These are phyloP conservation scores for Sphagnum fallax DNA, from an alignment of 228 moss, liverwort and hornwort species.

Conservation along the genomic window DNA sequence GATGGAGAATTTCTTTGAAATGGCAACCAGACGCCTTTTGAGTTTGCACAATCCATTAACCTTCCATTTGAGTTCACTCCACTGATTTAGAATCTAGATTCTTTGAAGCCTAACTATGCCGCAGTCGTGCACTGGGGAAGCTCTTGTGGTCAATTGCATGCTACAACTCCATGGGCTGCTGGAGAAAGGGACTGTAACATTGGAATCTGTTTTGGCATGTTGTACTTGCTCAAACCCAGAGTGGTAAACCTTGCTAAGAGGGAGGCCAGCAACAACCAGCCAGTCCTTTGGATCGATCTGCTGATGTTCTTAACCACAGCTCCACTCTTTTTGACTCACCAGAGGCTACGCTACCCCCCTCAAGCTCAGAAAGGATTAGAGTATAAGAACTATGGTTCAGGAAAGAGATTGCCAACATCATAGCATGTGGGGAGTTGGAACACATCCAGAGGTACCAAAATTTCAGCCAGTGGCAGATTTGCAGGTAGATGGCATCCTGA, in stretches of 20 bases:
- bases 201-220: conserved; percentile 52
- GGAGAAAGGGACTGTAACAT: conserved; percentile 46
- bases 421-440: conserved; percentile 72
- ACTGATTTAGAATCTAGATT: conserved; percentile 41
- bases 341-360: conserved; percentile 82
- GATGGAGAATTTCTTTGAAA: conserved; percentile 48
- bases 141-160: conserved; percentile 77
- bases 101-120: conserved; percentile 52
- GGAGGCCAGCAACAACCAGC: conserved; percentile 75
- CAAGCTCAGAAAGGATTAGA: conserved; percentile 54
- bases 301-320: conserved; percentile 66
- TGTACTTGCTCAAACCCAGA: conserved; percentile 57
- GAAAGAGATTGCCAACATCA: conserved; percentile 78
- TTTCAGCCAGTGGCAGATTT: conserved; percentile 64
- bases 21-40: conserved; percentile 63
- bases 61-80: conserved; percentile 68
- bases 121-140: conserved; percentile 46
- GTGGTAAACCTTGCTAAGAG: conserved; percentile 73
- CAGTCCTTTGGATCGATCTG: conserved; percentile 70
- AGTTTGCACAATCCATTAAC: conserved; percentile 69
- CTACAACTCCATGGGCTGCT: conserved; percentile 73
- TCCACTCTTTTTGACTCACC: conserved; percentile 66
- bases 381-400: conserved; percentile 80
- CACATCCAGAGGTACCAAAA: conserved; percentile 68
- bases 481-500: conserved; percentile 30